Conservation (phyloP, 345 rosid species). For the Ricinus communis region DNA sequence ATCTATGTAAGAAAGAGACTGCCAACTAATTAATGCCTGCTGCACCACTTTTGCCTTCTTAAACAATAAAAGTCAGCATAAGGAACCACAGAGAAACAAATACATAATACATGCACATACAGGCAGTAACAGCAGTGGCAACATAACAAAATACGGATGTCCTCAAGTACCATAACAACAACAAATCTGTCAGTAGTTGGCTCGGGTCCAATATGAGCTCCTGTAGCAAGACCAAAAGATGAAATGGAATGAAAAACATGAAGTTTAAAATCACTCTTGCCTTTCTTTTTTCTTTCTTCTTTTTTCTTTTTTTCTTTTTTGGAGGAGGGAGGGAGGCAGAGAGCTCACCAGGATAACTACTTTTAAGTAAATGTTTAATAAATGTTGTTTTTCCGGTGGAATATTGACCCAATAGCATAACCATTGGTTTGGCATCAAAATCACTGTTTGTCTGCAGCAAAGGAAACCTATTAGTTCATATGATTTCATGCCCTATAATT, state of each 20-base stretch:
- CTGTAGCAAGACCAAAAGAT: constrained; percentile 41
- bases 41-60: not conserved
- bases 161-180: constrained; percentile 78
- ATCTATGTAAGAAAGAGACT: not conserved
- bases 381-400: constrained; percentile 98
- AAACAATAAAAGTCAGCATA: not conserved
- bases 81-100: not conserved
- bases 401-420: constrained; percentile 95
- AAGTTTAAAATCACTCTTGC: too few relatives aligned
- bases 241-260: not conserved
- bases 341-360: constrained; percentile 69
- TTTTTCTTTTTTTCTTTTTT: not conserved
- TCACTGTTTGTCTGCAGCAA: constrained; percentile 75
- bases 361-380: constrained; percentile 86
- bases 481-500: not conserved
- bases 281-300: too few relatives aligned
- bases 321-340: not conserved
- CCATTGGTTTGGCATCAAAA: constrained; percentile 97
- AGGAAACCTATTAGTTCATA: constrained; percentile 18
- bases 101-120: not conserved
- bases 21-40: not conserved
- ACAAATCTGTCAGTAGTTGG: constrained; percentile 99
- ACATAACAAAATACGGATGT: not conserved
- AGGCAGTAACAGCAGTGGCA: not conserved
- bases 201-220: constrained; percentile 98